These are phyloP conservation scores for Colletotrichum sp. DNA, from an alignment of 2,329 filamentous ascomycete genomes.

Conservation along the genomic window DNA sequence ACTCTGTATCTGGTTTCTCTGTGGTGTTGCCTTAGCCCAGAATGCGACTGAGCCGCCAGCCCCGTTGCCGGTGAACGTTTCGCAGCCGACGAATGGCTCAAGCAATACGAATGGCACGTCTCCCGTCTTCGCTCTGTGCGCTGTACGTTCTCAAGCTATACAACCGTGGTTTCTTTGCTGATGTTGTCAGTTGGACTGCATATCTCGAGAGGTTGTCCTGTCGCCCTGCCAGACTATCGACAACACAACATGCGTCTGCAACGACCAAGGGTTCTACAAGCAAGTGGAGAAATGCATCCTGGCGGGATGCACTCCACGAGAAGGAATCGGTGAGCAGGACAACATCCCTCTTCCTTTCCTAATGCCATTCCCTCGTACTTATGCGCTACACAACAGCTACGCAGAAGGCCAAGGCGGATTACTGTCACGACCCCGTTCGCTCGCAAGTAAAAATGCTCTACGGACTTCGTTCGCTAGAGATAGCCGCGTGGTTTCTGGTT, in stretches of 20 bases:
- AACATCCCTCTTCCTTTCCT: neutral
- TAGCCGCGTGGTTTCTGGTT: neutral
- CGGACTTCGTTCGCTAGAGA: neutral
- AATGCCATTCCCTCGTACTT: neutral
- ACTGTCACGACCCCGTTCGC: neutral
- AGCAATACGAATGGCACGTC: neutral
- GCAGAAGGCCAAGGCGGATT: neutral
- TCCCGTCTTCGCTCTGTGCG: neutral
- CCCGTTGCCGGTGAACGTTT: neutral
- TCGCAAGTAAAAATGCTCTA: neutral
- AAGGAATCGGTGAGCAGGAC: neutral
- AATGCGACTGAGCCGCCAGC: neutral
- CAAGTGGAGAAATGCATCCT: neutral
- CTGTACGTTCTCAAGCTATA: neutral
- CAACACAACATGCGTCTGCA: neutral
- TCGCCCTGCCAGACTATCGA: neutral
- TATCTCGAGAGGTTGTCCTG: neutral
- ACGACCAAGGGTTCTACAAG: neutral
- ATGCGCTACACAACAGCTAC: neutral
- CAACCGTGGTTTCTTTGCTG: neutral
- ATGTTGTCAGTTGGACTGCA: neutral
- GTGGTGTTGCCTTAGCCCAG: neutral
- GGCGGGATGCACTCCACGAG: neutral
- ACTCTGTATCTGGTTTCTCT: neutral
- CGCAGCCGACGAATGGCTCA: neutral